Evolutionary conservation across 208 protist species (phyloP), one percentile per base, ranked within the genome.

Genomic region (Lotmaria passim): DNA sequence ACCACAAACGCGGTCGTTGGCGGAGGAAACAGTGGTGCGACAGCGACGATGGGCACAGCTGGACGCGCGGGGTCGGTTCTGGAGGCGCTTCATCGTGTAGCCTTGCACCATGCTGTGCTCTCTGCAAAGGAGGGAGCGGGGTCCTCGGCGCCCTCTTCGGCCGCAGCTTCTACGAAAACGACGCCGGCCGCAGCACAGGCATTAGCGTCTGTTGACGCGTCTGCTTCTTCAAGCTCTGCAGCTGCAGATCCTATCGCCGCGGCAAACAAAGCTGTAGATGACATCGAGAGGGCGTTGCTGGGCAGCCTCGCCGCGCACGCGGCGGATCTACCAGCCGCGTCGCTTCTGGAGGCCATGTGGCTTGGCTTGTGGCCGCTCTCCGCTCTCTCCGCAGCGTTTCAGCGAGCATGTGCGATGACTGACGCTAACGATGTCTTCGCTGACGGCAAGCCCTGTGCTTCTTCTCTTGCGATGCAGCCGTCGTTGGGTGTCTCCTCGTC

Each of bases 341-440:
- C 70, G 21, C 24, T 76, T 15, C 2, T 76, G 24, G 70, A 76
- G 61, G 70, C 70, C 2, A 58, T 38, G 62, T 76, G 61, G 70
- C 70, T 76, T 21, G 43, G 70, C 31, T 48, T 76, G 17, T 44
- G 41, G 19, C 36, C 70, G 8, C 36, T 76, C 19, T 59, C 53
- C n/a, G 17, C 6, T 34, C 30, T 64, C 1, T 28, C 44, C 28
- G 31, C 51, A 2, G n/a, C 14, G 3, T 33, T 64, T 11, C 21
- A 36, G 7, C 24, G 14, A 46, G 39, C 50, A 21, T 31, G 51
- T 12, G 19, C 28, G 31, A 3, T 23, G 56, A 21, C 50, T 19
- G 33, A 44, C 38, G 7, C 38, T 14, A 41, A 41, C 38, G 7
- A 7, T 7, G 38, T 41, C 14, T 41, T 14, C 14, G 38, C 31